Evolutionary conservation across 192 early-diverging fungal species (phyloP).

Genomic region (Gaertneriomyces sp.): DNA sequence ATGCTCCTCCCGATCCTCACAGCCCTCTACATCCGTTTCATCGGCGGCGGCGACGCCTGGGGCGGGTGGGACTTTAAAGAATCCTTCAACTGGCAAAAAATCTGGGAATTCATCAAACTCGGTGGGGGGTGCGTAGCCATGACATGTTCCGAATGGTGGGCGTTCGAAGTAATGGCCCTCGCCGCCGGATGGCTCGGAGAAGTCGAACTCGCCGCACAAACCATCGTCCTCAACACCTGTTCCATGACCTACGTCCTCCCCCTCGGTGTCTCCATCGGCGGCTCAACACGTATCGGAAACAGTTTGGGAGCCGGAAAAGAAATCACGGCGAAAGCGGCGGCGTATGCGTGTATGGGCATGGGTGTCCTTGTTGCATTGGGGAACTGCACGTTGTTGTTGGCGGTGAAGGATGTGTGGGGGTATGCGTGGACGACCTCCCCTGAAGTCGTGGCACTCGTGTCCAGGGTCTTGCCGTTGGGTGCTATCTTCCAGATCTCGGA

Average conservation of each 20-base stretch:
- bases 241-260: constrained; percentile 72
- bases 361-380: constrained; percentile 8
- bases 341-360: constrained; percentile 10
- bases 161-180: constrained; percentile 47
- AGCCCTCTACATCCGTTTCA: constrained; percentile 55
- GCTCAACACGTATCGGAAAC: constrained; percentile 73
- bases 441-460: constrained; percentile 66
- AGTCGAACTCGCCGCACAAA: constrained; percentile 74
- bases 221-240: constrained; percentile 68
- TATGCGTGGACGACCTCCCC: constrained; percentile 63
- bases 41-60: constrained; percentile 73
- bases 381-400: constrained; percentile 8
- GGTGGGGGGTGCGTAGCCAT: constrained; percentile 77
- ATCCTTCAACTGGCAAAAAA: constrained; percentile 48
- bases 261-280: constrained; percentile 74
- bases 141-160: constrained; percentile 60
- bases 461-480: constrained; percentile 71
- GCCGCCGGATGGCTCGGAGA: constrained; percentile 73
- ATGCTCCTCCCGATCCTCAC: constrained; percentile 67
- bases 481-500: constrained; percentile 55
- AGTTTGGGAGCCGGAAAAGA: constrained; percentile 14
- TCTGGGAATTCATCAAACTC: constrained; percentile 45
- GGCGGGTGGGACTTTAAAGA: constrained; percentile 75
- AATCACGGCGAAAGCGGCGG: constrained; percentile 7
- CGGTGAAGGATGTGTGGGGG: constrained; percentile 47